phyloP scores from a whole-genome alignment of 2,329 filamentous ascomycete species.

The Fusarium torreyae region DNA sequence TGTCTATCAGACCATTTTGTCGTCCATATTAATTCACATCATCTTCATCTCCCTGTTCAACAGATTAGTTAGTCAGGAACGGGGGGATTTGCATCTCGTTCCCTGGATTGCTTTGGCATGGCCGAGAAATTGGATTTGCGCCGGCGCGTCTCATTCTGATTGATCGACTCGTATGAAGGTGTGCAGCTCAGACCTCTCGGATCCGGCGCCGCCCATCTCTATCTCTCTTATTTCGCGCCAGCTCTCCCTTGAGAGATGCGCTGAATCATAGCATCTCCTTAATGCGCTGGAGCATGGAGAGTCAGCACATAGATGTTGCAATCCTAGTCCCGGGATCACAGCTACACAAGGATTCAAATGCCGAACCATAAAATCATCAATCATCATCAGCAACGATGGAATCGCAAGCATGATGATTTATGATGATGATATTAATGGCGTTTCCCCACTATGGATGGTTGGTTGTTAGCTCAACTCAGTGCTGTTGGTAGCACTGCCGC shows the following conservation, averaged over 20 bases:
- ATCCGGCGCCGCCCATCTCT: slow-evolving; percentile 37
- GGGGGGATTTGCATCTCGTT: slow-evolving; percentile 21
- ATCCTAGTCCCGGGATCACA: background rate
- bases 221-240: slow-evolving; percentile 27
- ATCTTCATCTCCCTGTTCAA: slow-evolving; percentile 31
- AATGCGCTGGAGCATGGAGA: slow-evolving; percentile 26
- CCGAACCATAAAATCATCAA: slow-evolving; percentile 3
- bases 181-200: slow-evolving; percentile 37
- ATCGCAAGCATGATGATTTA: slow-evolving; percentile 43
- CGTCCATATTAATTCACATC: slow-evolving; percentile 7
- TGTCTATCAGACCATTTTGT: slow-evolving; percentile 21
- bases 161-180: slow-evolving; percentile 32
- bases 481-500: slow-evolving; percentile 44
- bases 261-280: slow-evolving; percentile 19
- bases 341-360: slow-evolving; percentile 9
- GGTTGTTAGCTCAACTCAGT: slow-evolving; percentile 35
- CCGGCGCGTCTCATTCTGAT: slow-evolving; percentile 34
- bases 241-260: slow-evolving; percentile 27
- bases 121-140: slow-evolving; percentile 37
- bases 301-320: background rate
- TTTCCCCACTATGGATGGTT: slow-evolving; percentile 38
- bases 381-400: slow-evolving; percentile 31
- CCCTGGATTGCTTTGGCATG: slow-evolving; percentile 34
- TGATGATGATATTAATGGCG: slow-evolving; percentile 40
- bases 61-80: slow-evolving; percentile 42